Percentiles rank a stretch among this genome's conserved stretches.
Conservation (phyloP, 192 early-diverging fungal species). For the Linnemannia elongata region DNA sequence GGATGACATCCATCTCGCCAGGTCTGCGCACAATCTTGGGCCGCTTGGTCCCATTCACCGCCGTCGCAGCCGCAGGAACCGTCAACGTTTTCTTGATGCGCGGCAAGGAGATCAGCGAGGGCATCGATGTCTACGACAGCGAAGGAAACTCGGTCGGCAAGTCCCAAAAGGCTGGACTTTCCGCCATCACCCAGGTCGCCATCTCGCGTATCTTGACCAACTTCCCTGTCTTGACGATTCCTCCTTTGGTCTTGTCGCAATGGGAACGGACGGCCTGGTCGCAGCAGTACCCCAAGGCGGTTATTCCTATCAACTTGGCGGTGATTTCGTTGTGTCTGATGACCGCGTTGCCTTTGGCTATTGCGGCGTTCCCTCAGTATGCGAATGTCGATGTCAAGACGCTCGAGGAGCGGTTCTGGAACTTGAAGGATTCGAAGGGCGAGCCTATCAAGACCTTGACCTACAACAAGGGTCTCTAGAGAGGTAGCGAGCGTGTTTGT, state of each 20-base stretch:
- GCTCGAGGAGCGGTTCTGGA: conserved; percentile 75
- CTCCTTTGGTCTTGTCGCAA: conserved; percentile 76
- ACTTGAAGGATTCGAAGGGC: conserved; percentile 71
- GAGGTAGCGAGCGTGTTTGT: not conserved
- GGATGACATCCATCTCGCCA: conserved; percentile 63
- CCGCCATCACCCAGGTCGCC: conserved; percentile 81
- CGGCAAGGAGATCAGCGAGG: conserved; percentile 84
- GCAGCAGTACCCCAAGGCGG: conserved; percentile 64
- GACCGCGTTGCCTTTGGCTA: conserved; percentile 82
- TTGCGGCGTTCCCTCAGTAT: conserved; percentile 84
- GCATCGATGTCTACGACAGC: conserved; percentile 79
- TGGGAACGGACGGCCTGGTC: conserved; percentile 74
- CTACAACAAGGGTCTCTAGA: conserved; percentile 84
- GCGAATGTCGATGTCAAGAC: conserved; percentile 70
- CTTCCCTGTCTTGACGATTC: conserved; percentile 79
- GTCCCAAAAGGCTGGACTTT: conserved; percentile 72
- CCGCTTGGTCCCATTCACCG: conserved; percentile 78
- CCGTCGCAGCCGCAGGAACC: conserved; percentile 85
- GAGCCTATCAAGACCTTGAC: conserved; percentile 70
- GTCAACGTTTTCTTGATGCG: conserved; percentile 89
- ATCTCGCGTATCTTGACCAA: conserved; percentile 83
- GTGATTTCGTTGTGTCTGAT: conserved; percentile 77
- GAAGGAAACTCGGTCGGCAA: conserved; percentile 78
- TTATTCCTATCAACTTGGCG: conserved; percentile 75
- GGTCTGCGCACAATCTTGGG: conserved; percentile 56